Evolutionary conservation across 2,329 filamentous ascomycete species (phyloP).

Genomic region (Periconia digitata): DNA sequence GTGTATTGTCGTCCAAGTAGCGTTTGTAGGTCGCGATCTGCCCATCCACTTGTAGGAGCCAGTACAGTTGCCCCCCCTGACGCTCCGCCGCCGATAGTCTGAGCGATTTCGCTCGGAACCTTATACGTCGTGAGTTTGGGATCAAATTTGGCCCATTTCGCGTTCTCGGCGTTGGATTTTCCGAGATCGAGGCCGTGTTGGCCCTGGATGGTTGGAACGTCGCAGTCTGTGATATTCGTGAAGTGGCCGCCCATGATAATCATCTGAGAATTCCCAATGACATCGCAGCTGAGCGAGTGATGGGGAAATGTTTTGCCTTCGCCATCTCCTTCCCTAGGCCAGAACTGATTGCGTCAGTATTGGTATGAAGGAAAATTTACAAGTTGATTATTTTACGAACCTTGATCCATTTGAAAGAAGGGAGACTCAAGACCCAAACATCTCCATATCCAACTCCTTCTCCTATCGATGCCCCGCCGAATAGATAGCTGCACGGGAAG

Average conservation of each 20-base stretch:
- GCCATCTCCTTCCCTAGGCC: constrained; percentile 24
- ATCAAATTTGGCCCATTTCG: constrained; percentile 52
- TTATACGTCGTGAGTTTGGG: constrained; percentile 52
- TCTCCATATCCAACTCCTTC: constrained; percentile 56
- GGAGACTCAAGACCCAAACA: constrained; percentile 61
- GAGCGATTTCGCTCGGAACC: constrained; percentile 53
- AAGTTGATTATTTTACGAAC: constrained; percentile 2
- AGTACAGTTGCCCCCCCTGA: constrained; percentile 56
- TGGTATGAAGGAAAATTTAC: background rate
- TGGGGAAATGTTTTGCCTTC: constrained; percentile 50
- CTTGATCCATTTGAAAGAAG: constrained; percentile 63
- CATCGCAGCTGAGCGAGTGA: constrained; percentile 54
- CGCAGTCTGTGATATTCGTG: constrained; percentile 47
- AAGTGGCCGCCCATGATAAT: constrained; percentile 54
- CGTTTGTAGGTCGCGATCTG: constrained; percentile 51
- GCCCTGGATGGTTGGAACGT: constrained; percentile 53
- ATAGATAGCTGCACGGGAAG: constrained; percentile 56
- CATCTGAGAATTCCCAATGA: constrained; percentile 59
- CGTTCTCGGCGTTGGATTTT: constrained; percentile 7
- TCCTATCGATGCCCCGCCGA: constrained; percentile 56
- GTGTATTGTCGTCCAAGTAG: constrained; percentile 54
- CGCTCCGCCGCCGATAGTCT: constrained; percentile 43
- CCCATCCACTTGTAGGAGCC: constrained; percentile 49
- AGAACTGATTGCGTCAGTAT: constrained; percentile 9
- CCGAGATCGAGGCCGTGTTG: constrained; percentile 57